phyloP scores from a whole-genome alignment of 179 eudicot species.

The Camellia oleifera region DNA sequence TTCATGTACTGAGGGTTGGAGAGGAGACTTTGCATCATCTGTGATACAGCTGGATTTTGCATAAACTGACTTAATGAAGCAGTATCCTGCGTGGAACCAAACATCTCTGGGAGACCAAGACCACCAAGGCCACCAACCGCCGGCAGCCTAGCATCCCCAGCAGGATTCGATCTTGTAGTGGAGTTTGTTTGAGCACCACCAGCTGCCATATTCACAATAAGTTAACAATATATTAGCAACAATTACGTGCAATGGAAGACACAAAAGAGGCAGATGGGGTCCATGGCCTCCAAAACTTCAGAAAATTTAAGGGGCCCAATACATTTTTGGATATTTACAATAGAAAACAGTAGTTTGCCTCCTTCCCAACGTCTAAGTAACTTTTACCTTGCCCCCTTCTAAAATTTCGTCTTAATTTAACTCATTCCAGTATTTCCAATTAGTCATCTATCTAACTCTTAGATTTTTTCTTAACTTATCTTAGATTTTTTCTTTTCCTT shows the following conservation, averaged over 20 bases:
- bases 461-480: too few species aligned
- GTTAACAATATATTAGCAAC: neutral
- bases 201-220: slow-evolving; percentile 21
- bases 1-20: slow-evolving; percentile 87
- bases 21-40: slow-evolving; percentile 89
- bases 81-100: slow-evolving; percentile 57
- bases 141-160: slow-evolving; percentile 52
- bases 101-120: slow-evolving; percentile 48
- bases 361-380: too few species aligned
- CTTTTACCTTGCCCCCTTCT: too few species aligned
- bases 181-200: slow-evolving; percentile 53
- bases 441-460: too few species aligned
- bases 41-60: slow-evolving; percentile 45
- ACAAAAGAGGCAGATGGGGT: too few species aligned
- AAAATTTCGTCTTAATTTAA: too few species aligned
- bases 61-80: slow-evolving; percentile 49
- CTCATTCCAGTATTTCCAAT: too few species aligned
- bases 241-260: neutral
- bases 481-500: too few species aligned
- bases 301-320: too few species aligned
- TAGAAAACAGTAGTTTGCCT: too few species aligned
- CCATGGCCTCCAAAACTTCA: too few species aligned
- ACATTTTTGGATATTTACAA: too few species aligned
- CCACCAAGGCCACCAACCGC: slow-evolving; percentile 52
- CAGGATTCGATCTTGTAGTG: slow-evolving; percentile 41